Conservation (phyloP, 305 asterid species). For the Fraxinus platypoda region DNA sequence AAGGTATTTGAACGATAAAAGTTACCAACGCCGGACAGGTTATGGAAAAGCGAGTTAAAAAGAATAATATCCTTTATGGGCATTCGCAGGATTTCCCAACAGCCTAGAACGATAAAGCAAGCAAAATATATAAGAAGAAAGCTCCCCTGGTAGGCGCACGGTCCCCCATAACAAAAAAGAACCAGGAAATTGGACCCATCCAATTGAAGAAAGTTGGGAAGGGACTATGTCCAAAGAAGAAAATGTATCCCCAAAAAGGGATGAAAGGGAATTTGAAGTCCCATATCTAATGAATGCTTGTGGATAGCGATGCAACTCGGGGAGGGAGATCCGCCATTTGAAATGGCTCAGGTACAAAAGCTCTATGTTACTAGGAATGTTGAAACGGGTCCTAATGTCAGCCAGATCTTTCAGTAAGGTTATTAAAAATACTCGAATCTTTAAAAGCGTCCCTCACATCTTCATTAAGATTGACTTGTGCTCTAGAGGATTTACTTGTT, state of each 20-base stretch:
- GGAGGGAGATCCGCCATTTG: background rate
- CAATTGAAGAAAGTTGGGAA: background rate
- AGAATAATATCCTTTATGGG: background rate
- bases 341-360: background rate
- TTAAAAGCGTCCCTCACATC: too few relatives aligned
- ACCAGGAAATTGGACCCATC: background rate
- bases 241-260: background rate
- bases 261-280: background rate
- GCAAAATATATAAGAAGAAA: too few relatives aligned
- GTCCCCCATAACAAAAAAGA: background rate
- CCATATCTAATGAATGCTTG: too few relatives aligned
- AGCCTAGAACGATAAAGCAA: background rate
- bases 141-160: background rate
- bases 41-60: too few relatives aligned
- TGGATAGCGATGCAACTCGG: background rate
- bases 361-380: background rate
- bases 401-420: too few relatives aligned
- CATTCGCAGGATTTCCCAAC: background rate
- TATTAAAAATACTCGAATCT: too few relatives aligned
- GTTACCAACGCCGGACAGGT: too few relatives aligned
- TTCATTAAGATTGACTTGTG: too few relatives aligned
- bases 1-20: too few relatives aligned
- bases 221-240: background rate
- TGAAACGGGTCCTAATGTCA: background rate
- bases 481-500: too few relatives aligned